A percentile compares a stretch with the other conserved stretches of the same genome.
Evolutionary conservation across 2,329 filamentous ascomycete genomes (phyloP).

Genomic region (Fusarium bulbicola): DNA sequence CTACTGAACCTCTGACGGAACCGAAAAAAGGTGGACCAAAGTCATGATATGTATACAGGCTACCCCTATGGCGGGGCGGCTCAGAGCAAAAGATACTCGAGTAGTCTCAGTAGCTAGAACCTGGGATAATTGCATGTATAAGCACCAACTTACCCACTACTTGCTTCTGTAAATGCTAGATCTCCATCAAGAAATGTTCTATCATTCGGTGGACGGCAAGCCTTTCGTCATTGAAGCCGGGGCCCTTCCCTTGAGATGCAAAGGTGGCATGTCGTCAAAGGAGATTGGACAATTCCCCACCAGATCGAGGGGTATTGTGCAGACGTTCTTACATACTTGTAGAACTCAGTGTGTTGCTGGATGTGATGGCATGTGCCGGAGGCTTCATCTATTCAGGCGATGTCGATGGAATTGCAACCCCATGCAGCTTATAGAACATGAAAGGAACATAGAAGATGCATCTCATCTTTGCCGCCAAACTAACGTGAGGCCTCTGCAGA

Average conservation of each 20-base stretch:
- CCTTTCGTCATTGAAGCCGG: constrained; percentile 24
- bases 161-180: constrained; percentile 10
- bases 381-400: constrained; percentile 2
- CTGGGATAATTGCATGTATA: constrained; percentile 19
- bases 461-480: neutral
- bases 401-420: constrained; percentile 3
- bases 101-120: constrained; percentile 5
- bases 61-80: constrained; percentile 30
- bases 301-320: constrained; percentile 40
- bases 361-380: neutral
- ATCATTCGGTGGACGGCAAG: constrained; percentile 11
- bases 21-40: constrained; percentile 1
- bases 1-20: constrained; percentile 1
- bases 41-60: constrained; percentile 35
- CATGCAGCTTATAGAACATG: neutral
- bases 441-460: constrained; percentile 2
- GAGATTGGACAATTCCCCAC: constrained; percentile 43
- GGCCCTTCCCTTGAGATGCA: constrained; percentile 27
- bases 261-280: constrained; percentile 39
- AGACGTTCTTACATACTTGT: neutral
- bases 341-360: neutral
- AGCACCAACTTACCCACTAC: constrained; percentile 27
- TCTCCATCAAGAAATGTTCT: constrained; percentile 6
- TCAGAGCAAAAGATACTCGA: constrained; percentile 8
- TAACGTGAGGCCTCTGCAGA: constrained; percentile 9